These are phyloP conservation scores for Pleurotus ostreatus DNA, from an alignment of 768 basidiomycete genomes.

Conservation along the genomic window DNA sequence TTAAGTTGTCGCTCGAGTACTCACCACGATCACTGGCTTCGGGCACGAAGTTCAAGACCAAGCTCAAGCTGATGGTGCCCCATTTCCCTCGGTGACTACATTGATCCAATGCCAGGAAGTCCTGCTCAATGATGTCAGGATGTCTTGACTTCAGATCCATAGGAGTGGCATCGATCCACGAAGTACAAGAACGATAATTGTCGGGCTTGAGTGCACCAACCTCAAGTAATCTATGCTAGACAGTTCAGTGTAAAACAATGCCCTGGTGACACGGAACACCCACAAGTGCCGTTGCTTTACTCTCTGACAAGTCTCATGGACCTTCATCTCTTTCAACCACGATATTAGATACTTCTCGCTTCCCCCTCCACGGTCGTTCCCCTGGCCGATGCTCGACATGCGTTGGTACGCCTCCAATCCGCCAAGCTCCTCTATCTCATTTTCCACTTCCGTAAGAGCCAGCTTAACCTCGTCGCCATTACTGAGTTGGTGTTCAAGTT, in stretches of 20 bases:
- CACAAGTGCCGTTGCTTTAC: conserved; percentile 33
- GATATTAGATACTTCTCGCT: conserved; percentile 74
- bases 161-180: conserved; percentile 72
- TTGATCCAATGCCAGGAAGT: conserved; percentile 68
- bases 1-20: conserved; percentile 7
- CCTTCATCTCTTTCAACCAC: conserved; percentile 64
- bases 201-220: conserved; percentile 85
- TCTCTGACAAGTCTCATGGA: conserved; percentile 23
- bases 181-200: conserved; percentile 62
- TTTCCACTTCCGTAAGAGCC: conserved; percentile 49
- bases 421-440: conserved; percentile 65
- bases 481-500: conserved; percentile 31
- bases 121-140: conserved; percentile 78
- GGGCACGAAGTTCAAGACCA: conserved; percentile 89
- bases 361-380: conserved; percentile 79
- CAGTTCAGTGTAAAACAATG: background rate
- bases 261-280: conserved; percentile 10
- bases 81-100: conserved; percentile 51
- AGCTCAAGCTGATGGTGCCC: conserved; percentile 80
- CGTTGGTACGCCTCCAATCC: conserved; percentile 79
- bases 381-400: conserved; percentile 81
- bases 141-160: conserved; percentile 87
- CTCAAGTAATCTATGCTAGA: conserved; percentile 66
- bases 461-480: conserved; percentile 9
- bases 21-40: conserved; percentile 71